Conservation (phyloP, 495 filamentous ascomycete species). For the Hypoxylon rickii region DNA sequence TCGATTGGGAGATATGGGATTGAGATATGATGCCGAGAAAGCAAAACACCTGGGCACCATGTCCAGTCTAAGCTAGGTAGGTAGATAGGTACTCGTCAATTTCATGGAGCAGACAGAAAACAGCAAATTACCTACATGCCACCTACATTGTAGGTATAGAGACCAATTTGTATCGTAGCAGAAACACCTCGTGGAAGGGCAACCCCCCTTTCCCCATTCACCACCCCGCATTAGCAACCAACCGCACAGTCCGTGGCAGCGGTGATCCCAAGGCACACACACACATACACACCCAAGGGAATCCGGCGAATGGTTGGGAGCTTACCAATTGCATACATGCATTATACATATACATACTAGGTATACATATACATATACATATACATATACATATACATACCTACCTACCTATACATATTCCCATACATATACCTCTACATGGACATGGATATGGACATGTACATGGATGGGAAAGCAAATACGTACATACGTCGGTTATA, state of each 20-base stretch:
- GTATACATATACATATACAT: no score
- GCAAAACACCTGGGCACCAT: background rate
- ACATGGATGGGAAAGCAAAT: no score
- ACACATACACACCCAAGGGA: background rate
- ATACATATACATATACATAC: background rate
- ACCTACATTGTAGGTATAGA: no score
- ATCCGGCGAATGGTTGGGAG: slow-evolving; percentile 20
- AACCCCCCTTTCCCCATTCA: slow-evolving; percentile 12
- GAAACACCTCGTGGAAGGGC: background rate
- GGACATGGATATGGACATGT: no score
- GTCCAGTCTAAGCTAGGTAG: background rate
- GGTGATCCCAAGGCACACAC: slow-evolving; percentile 7
- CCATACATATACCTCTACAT: no score
- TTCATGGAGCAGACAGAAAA: background rate
- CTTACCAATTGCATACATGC: background rate
- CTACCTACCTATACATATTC: background rate
- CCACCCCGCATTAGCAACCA: slow-evolving; percentile 18
- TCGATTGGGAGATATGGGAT: slow-evolving; percentile 25
- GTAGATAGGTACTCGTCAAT: background rate
- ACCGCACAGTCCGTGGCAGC: slow-evolving; percentile 17
- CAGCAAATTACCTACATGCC: no score
- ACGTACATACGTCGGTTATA: slow-evolving; percentile 3
- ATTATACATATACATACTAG: background rate
- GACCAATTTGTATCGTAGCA: no score
- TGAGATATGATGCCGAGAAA: slow-evolving; percentile 14